Conservation (phyloP, 2,329 filamentous ascomycete species). For the Alternaria sp. region DNA sequence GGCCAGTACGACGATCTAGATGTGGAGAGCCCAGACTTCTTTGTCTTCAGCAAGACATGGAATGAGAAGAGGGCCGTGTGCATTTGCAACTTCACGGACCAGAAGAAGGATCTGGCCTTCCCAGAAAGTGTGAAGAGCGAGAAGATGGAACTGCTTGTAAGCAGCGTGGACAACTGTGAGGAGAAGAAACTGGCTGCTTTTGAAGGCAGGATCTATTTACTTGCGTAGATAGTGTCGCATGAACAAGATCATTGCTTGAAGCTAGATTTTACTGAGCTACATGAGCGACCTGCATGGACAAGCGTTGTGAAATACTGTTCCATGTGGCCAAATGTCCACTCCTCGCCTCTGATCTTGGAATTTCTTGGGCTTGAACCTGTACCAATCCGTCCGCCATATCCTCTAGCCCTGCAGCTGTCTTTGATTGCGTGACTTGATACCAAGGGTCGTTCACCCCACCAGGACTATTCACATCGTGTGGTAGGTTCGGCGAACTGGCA, state of each 20-base stretch:
- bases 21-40: constrained; percentile 62
- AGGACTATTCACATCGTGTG: constrained; percentile 37
- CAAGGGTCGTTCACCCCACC: constrained; percentile 39
- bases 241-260: background rate
- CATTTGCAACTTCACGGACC: constrained; percentile 46
- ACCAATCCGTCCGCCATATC: constrained; percentile 23
- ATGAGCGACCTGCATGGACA: constrained; percentile 29
- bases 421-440: constrained; percentile 43
- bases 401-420: constrained; percentile 37
- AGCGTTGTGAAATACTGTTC: constrained; percentile 43
- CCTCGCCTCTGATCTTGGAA: constrained; percentile 18
- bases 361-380: constrained; percentile 15
- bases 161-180: constrained; percentile 20
- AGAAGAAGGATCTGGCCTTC: constrained; percentile 40
- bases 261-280: background rate
- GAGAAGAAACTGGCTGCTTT: constrained; percentile 32
- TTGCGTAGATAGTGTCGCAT: constrained; percentile 1
- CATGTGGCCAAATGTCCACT: constrained; percentile 36
- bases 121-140: constrained; percentile 37
- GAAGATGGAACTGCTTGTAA: constrained; percentile 38
- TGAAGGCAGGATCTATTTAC: constrained; percentile 41
- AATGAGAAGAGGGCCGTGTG: constrained; percentile 35
- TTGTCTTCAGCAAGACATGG: constrained; percentile 53
- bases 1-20: constrained; percentile 64
- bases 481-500: constrained; percentile 40